Base-by-base conservation (phyloP, 2,329 filamentous ascomycete genomes). In the Beauveria pseudobassiana region DNA sequence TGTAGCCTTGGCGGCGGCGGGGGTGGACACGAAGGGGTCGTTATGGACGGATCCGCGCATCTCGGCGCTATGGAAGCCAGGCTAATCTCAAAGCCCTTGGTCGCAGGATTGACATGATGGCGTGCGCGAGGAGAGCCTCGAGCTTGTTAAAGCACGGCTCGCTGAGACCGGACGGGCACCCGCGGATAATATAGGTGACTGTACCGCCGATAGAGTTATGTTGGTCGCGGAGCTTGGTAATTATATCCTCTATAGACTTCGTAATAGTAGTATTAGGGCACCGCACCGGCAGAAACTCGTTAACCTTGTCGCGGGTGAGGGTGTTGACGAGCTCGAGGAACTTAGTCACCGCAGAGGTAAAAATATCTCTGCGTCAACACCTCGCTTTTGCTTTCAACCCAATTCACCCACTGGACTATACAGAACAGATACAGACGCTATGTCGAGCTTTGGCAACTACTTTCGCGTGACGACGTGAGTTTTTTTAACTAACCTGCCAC, bases 101-200 rank as follows among this genome's bases (percentile, higher is more conserved):
- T 93, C 3, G 95, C 92, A 5, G 95, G 95, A 98, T 96, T 72
- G 87, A 91, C 65, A 98, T 83, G 90, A 99, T 98, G 55, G 90
- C 95, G 71, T 98, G 93, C 28, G 86, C 93, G 52, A 99, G 86
- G 72, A 84, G 85, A 8, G 95, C 95, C 79, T 99, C 93, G 50
- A 98, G 82, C 80, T 98, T 98, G 76, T 96, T 91, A 75, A 99
- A 98, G 75, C 86, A 90, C 1, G 93, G 95, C 81, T 98, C 95
- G 63, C 95, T 95, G 3, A 98, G 83, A 0, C 93, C 93, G 46
- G 85, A 83, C 30, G 93, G 95, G 8, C 86, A 85, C 70, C 96
- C 93, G 65, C 90, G 85, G 71, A 98, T 92, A 45, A 98, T 90
- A 69, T 93, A 98, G 51, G 92, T 96, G 20, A 98, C 92, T 14